A percentile compares a stretch with the other conserved stretches of the same genome.
These are phyloP conservation scores for Plasmodium blacklocki DNA, from an alignment of 169 alveolate species.

Conservation along the genomic window DNA sequence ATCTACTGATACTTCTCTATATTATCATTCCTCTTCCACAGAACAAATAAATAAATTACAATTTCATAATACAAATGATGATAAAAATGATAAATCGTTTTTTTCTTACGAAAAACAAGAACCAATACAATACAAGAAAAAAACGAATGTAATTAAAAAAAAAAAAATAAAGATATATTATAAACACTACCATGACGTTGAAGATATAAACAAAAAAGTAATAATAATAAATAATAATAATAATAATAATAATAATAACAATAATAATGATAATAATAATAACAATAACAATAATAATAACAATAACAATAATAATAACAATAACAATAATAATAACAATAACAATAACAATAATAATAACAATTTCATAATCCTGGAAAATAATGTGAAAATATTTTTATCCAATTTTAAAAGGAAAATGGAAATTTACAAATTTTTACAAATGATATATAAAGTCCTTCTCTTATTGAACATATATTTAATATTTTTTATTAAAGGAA, in stretches of 20 bases:
- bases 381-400: constrained; percentile 13
- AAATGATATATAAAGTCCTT: constrained; percentile 13
- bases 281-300: too few species aligned
- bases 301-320: too few species aligned
- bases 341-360: background rate
- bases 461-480: constrained; percentile 16
- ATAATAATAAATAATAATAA: background rate
- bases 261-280: too few species aligned
- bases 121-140: too few species aligned
- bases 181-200: background rate
- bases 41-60: too few species aligned
- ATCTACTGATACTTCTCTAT: too few species aligned
- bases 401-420: constrained; percentile 30
- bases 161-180: background rate
- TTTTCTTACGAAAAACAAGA: too few species aligned
- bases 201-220: background rate
- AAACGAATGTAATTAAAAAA: too few species aligned
- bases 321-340: background rate
- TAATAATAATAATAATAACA: too few species aligned
- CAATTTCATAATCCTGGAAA: constrained; percentile 2
- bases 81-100: too few species aligned
- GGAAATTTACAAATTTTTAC: constrained; percentile 30
- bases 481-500: constrained; percentile 30
- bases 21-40: too few species aligned
- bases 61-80: too few species aligned